Base-by-base conservation (phyloP, 192 early-diverging fungal species). In the Coemansia sp. region DNA sequence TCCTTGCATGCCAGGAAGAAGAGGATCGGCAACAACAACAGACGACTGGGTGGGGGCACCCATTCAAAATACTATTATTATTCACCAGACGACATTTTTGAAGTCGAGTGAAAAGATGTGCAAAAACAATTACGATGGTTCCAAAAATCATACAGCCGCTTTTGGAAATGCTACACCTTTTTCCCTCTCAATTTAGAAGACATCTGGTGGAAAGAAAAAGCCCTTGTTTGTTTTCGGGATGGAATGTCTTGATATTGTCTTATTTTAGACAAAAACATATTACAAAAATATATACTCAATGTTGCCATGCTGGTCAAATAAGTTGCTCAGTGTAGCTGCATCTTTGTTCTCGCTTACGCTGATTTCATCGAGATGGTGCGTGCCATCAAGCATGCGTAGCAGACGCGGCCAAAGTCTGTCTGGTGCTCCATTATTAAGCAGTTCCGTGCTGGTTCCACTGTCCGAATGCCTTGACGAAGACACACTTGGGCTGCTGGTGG, bases 311-410 rank as follows among this genome's bases (percentile, higher is more conserved):
- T 19, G 30, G 7, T 67, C 64, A 30, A 79, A 54, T 47, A 56
- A 48, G 47, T 54, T 57, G 8, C 49, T 48, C 34, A 79, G 61
- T 2, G 64, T 55, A 49, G 47, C 54, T 1, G 56, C 49, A 32
- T 79, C 76, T 26, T 57, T 70, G 41, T 70, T 61, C 4, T 28
- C 21, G 14, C 32, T 24, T 7, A 79, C 55, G 54, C 76, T 63
- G 59, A 81, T 81, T 41, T 81, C 78, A 62, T 81, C 78, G 24
- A 81, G 47, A 27, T 75, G 69, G 49, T 81, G 78, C 1, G 62
- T 72, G 3, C 78, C 78, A 21, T 81, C 78, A 7, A 81, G 65
- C 78, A 75, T 60, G 19, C 5, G 16, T 19, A 67, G 19, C 22
- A 64, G 12, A 3, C 34, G 41, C 16, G 50, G 23, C 1, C 23